Evolutionary conservation across 1,284 basidiomycete genomes (phyloP), one percentile per base, ranked within the genome.

Genomic region (Ceratorhiza oryzae-sativae): DNA sequence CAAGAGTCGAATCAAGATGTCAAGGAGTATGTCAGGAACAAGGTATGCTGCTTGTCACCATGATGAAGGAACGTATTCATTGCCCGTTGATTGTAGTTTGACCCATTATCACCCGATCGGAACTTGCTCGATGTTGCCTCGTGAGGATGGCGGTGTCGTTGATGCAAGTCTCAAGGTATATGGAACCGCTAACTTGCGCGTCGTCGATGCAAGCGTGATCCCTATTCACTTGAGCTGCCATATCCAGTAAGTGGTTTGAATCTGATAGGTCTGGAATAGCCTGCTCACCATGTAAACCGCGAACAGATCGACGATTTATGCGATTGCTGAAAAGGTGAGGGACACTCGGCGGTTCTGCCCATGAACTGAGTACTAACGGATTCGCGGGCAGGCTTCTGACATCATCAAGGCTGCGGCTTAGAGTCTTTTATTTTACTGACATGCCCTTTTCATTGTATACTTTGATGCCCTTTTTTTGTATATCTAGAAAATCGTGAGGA

Each of bases 111-210:
- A 75, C 75, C 80, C 79, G 5, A 77, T 77, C 42, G 77, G 78
- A 56, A 77, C 80, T 9, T 76, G 76, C n/a, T 75, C 78, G 3
- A 79, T 80, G 79, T 74, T 80, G 25, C 79, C 80, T 1, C 74
- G 75, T 13, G 72, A 76, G 59, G 53, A 79, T 67, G 80, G 80
- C 48, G 80, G 80, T 73, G 80, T 81, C 10, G 80, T 81, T 36
- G 77, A 79, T 78, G 75, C 9, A 73, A 3, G 71, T 72, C 75
- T 81, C 32, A 75, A 73, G 60, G 80, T 81, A 10, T 80, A 81
- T 75, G 80, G 80, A 46, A 81, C 80, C 5, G 72, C 62, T 76
- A 78, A 76, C 77, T 76, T 73, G 75, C 77, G 51, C 58, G 60
- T 75, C 10, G 65, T 73, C 0, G 72, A 73, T 48, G 68, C 62